Percentiles rank a stretch among this genome's conserved stretches.
Conservation (phyloP, 805 yeast genomes). For the Nakazawaea pomicola region DNA sequence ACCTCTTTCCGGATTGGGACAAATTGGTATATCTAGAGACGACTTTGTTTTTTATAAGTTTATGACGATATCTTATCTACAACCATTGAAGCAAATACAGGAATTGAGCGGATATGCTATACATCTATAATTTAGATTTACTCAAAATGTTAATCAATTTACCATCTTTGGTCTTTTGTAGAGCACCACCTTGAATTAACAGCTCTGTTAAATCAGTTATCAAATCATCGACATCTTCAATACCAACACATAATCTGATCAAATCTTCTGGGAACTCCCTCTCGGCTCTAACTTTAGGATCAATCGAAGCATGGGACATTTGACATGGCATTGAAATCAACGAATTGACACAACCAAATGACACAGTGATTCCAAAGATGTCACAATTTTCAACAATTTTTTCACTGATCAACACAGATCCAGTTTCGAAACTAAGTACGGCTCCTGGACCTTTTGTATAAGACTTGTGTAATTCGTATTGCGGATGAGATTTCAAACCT, state of each 20-base stretch:
- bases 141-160: conserved; percentile 5
- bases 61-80: too few species aligned
- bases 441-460: conserved; percentile 86
- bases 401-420: conserved; percentile 59
- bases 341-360: conserved; percentile 92
- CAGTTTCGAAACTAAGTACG: conserved; percentile 86
- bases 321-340: conserved; percentile 89
- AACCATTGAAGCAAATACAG: too few species aligned
- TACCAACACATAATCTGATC: conserved; percentile 86
- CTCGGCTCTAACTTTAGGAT: conserved; percentile 77
- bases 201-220: conserved; percentile 77
- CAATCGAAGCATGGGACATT: conserved; percentile 97
- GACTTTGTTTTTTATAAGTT: too few species aligned
- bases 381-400: conserved; percentile 70
- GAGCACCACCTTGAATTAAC: conserved; percentile 58
- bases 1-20: too few species aligned
- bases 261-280: conserved; percentile 91
- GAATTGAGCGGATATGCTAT: too few species aligned
- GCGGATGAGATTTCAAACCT: conserved; percentile 78
- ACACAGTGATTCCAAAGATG: conserved; percentile 83
- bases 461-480: conserved; percentile 69
- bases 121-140: conserved; percentile 2
- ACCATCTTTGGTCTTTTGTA: conserved; percentile 1
- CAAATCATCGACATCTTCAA: conserved; percentile 77
- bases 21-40: too few species aligned